Evolutionary conservation across 2,329 filamentous ascomycete genomes (phyloP), one percentile per base, ranked within the genome.

Genomic region (Dactylellina sp.): DNA sequence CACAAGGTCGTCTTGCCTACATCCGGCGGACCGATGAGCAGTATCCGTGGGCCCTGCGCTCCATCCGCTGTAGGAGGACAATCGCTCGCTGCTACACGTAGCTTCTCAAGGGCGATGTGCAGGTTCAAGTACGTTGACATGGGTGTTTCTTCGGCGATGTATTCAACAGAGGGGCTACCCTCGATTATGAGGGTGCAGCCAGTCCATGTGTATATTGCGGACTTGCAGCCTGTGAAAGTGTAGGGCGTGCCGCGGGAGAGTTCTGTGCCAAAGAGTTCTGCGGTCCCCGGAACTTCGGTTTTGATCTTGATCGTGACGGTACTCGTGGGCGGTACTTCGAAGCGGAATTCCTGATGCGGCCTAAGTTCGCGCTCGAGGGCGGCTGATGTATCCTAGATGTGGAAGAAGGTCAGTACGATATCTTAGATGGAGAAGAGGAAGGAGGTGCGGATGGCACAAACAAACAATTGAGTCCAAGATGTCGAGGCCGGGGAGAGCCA

Each of bases 261-360:
- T 83, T 99, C 95, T 63, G 94, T 93, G 80, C 95, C 95, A 80
- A 98, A 97, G 79, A 96, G 88, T 81, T 99, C 95, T 53, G 94
- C 95, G 0, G 89, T 92, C 75, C 95, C 95, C 1, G 39, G 60
- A 7, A 42, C 14, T 4, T 53, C 63, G 20, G 62, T 39, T 24
- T 55, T 74, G 7, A 74, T 57, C 14, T 52, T 57, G 60, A 74
- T 66, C 6, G 70, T 74, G 47, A 61, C 59, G 46, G 35, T 56
- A 16, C 25, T 12, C 18, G 18, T 14, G 0, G 70, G 46, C 7
- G 59, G 11, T 18, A 74, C 70, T 66, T 74, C 70, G 61, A 74
- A 74, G 61, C 70, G 70, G 61, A 74, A 74, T 66, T 74, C 70
- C 44, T 74, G 60, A 47, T 61, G 50, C 22, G 70, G 70, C 62